Evolutionary conservation across 139 green algal genomes (phyloP).

Genomic region (Spirogloea muscicola): DNA sequence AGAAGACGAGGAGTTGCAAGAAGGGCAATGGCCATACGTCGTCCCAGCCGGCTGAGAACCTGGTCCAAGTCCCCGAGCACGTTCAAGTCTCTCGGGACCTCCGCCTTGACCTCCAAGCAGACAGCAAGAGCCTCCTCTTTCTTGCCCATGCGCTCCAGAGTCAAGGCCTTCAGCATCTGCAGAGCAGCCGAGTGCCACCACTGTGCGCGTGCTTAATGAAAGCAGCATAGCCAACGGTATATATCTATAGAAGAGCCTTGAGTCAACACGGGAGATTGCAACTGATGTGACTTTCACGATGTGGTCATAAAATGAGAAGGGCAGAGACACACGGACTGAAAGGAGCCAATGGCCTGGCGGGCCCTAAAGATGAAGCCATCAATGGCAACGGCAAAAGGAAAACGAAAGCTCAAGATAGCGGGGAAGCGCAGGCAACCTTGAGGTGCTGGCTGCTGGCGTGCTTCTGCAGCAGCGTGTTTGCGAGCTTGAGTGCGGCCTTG

Average conservation of each 20-base stretch:
- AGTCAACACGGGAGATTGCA: background rate
- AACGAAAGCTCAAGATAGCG: no score
- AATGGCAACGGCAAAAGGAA: no score
- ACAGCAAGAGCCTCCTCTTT: constrained; percentile 18
- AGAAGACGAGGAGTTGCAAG: no score
- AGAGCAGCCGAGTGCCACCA: background rate
- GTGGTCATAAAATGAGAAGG: background rate
- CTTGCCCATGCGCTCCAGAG: constrained; percentile 20
- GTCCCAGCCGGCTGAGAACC: constrained; percentile 6
- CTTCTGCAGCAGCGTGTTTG: constrained; percentile 9
- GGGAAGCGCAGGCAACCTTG: constrained; percentile 8
- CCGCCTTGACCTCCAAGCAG: constrained; percentile 21
- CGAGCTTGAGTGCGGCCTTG: constrained; percentile 40
- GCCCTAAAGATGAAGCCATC: no score
- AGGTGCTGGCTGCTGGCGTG: constrained; percentile 20
- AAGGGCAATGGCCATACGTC: no score
- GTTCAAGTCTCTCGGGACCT: background rate
- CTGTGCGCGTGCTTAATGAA: background rate
- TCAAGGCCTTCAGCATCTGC: constrained; percentile 30
- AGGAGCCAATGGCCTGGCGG: background rate
- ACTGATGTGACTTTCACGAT: background rate
- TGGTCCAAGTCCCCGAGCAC: constrained; percentile 15
- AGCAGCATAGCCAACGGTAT: constrained; percentile 1
- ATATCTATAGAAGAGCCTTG: background rate
- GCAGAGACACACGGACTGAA: background rate